A percentile compares a stretch with the other conserved stretches of the same genome.
Conservation (phyloP, 2,329 filamentous ascomycete species). For the Cryphonectria parasitica region DNA sequence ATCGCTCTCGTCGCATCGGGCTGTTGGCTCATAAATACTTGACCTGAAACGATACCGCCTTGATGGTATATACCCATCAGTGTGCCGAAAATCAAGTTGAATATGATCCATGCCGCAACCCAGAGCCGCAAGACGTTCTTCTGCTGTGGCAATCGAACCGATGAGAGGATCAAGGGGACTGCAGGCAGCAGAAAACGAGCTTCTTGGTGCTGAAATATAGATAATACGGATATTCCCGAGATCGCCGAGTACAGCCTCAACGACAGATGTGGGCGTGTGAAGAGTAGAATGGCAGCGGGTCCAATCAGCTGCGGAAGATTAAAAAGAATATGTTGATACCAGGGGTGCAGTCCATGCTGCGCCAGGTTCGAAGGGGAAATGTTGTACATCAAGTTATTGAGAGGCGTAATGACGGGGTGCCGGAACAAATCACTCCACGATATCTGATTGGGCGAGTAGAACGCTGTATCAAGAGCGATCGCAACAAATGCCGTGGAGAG, state of each 20-base stretch:
- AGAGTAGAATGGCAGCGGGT: constrained; percentile 66
- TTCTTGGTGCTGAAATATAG: constrained; percentile 78
- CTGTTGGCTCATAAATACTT: constrained; percentile 74
- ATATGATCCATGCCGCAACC: constrained; percentile 67
- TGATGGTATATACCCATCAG: constrained; percentile 85
- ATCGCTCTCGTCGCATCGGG: constrained; percentile 70
- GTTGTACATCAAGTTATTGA: constrained; percentile 81
- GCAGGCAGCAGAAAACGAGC: constrained; percentile 77
- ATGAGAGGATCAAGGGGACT: constrained; percentile 76
- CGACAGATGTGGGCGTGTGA: constrained; percentile 60
- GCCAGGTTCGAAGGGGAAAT: constrained; percentile 71
- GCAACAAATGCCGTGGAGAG: constrained; percentile 72
- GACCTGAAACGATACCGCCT: constrained; percentile 75
- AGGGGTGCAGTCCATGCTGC: constrained; percentile 75
- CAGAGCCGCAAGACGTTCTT: constrained; percentile 55
- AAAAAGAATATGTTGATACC: constrained; percentile 74
- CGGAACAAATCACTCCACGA: constrained; percentile 66
- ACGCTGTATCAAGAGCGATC: constrained; percentile 81
- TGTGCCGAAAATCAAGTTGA: constrained; percentile 69
- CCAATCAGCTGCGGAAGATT: constrained; percentile 76
- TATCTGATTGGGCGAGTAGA: constrained; percentile 70
- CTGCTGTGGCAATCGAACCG: constrained; percentile 66
- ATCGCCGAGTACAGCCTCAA: constrained; percentile 73
- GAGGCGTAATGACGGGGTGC: constrained; percentile 72
- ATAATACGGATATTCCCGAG: constrained; percentile 71